Conservation (phyloP, 371 early-diverging fungal species). For the Cladochytrium tenue region DNA sequence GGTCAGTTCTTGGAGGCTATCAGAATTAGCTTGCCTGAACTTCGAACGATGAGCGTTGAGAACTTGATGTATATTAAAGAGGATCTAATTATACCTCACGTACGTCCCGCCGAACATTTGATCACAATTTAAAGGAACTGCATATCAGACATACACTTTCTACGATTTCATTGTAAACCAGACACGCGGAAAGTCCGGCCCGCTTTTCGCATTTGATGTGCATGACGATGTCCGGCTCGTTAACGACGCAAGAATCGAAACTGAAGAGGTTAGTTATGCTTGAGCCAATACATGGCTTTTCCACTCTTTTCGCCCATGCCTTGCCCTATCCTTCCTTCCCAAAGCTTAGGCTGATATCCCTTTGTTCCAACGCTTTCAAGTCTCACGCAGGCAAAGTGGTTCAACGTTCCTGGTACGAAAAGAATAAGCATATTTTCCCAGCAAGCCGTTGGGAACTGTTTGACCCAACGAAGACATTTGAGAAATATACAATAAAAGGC, state of each 20-base stretch:
- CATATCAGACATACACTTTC: slow-evolving; percentile 87
- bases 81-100: slow-evolving; percentile 93
- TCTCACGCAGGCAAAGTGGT: slow-evolving; percentile 95
- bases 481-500: slow-evolving; percentile 68
- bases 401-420: slow-evolving; percentile 91
- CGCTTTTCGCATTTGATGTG: slow-evolving; percentile 90
- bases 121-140: too few species aligned
- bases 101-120: too few species aligned
- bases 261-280: slow-evolving; percentile 59
- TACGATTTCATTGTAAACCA: slow-evolving; percentile 96
- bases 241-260: slow-evolving; percentile 84
- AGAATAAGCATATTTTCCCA: slow-evolving; percentile 95
- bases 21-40: slow-evolving; percentile 75
- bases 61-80: slow-evolving; percentile 91
- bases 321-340: background rate
- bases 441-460: slow-evolving; percentile 92
- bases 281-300: background rate
- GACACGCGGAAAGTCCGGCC: slow-evolving; percentile 93
- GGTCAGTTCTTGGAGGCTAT: slow-evolving; percentile 83
- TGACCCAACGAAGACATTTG: slow-evolving; percentile 87
- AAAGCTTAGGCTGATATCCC: background rate
- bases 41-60: slow-evolving; percentile 81
- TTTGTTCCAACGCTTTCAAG: slow-evolving; percentile 29
- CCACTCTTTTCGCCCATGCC: background rate
- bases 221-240: slow-evolving; percentile 89